Evolutionary conservation across 345 rosid species (phyloP).

Genomic region (Anacardium occidentale): DNA sequence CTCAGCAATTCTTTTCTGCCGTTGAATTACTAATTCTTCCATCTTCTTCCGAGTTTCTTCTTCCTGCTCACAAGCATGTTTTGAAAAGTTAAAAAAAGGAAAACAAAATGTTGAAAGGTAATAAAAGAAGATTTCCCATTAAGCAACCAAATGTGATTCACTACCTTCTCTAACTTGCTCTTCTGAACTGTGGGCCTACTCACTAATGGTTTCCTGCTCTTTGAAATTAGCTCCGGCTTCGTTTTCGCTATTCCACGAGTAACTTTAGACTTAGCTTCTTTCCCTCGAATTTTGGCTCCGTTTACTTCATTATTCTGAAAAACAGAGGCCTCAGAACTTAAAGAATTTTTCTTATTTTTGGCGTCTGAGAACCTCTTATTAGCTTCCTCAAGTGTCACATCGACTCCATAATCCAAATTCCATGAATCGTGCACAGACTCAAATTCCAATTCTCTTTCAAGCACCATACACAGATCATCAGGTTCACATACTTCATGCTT

Average conservation of each 20-base stretch:
- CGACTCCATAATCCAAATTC: conserved; percentile 48
- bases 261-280: conserved; percentile 42
- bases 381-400: conserved; percentile 52
- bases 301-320: conserved; percentile 31
- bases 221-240: conserved; percentile 36
- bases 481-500: conserved; percentile 47
- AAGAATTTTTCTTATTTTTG: conserved; percentile 35
- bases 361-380: conserved; percentile 34
- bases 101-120: background rate
- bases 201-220: conserved; percentile 44
- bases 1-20: conserved; percentile 84
- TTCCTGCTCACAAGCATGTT: conserved; percentile 49
- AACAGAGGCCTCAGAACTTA: conserved; percentile 16
- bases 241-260: conserved; percentile 31
- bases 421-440: conserved; percentile 42
- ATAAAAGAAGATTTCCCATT: conserved; percentile 1
- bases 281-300: conserved; percentile 35
- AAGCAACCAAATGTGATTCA: background rate
- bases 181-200: conserved; percentile 61
- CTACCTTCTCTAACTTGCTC: conserved; percentile 80
- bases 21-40: conserved; percentile 58
- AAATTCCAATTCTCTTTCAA: conserved; percentile 47
- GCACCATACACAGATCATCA: conserved; percentile 61
- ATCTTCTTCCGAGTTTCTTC: conserved; percentile 70
- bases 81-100: background rate